Conservation (phyloP, 2,329 filamentous ascomycete species). For the Penicillium psychrosexuale region DNA sequence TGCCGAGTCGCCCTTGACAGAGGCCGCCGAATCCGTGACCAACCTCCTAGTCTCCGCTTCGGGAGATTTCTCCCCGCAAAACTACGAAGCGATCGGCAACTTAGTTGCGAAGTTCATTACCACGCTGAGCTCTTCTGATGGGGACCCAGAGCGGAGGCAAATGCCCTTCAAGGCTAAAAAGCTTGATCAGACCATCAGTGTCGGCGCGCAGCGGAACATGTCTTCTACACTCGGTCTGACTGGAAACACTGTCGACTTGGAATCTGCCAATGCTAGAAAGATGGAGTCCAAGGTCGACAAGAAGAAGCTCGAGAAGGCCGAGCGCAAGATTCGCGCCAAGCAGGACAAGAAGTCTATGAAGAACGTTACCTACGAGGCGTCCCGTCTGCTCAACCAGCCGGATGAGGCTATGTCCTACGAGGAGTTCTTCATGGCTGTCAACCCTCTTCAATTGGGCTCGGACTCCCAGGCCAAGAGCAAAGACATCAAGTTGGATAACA, state of each 20-base stretch:
- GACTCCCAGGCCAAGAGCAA: conserved; percentile 81
- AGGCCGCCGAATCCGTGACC: conserved; percentile 81
- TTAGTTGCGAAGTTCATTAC: conserved; percentile 88
- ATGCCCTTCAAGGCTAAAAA: conserved; percentile 75
- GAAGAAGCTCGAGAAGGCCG: conserved; percentile 99
- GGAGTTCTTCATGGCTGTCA: conserved; percentile 99
- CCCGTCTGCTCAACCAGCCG: conserved; percentile 77
- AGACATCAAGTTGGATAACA: conserved; percentile 96
- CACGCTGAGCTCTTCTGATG: conserved; percentile 72
- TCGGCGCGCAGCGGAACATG: conserved; percentile 90
- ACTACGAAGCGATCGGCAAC: conserved; percentile 73
- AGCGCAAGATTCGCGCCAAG: conserved; percentile 95
- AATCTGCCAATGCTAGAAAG: conserved; percentile 88
- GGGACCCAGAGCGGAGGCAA: conserved; percentile 64
- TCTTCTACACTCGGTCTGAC: conserved; percentile 90
- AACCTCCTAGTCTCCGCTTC: conserved; percentile 91
- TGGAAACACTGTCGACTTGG: conserved; percentile 80
- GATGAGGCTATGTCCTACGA: conserved; percentile 89
- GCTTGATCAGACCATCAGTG: conserved; percentile 91
- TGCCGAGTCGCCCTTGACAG: conserved; percentile 71
- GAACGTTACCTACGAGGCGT: conserved; percentile 96
- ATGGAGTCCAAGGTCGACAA: conserved; percentile 96
- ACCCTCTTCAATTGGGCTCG: conserved; percentile 82
- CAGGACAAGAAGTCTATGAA: conserved; percentile 99
- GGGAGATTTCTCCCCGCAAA: conserved; percentile 68